phyloP scores from a whole-genome alignment of 768 basidiomycete species.

The Harrya chromipes region DNA sequence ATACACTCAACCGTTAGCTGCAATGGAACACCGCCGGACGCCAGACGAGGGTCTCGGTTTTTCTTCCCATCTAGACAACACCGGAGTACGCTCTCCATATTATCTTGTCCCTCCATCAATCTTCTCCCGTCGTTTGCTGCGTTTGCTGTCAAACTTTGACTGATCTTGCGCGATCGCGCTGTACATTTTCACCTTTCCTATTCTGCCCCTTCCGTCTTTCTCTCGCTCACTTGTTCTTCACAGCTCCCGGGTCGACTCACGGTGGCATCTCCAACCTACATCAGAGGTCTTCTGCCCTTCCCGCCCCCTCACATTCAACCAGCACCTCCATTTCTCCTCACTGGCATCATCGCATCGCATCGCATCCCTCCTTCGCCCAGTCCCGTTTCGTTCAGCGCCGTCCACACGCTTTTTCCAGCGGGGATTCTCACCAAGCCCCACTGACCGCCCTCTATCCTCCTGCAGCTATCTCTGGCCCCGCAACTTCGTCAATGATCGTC shows the following conservation, averaged over 20 bases:
- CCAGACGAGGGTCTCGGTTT: slow-evolving; percentile 11
- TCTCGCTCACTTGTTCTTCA: slow-evolving; percentile 3
- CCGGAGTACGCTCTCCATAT: slow-evolving; percentile 28
- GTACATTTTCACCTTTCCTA: background rate
- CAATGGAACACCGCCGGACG: slow-evolving; percentile 25
- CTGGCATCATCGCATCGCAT: no score
- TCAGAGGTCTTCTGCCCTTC: background rate
- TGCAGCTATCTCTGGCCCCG: background rate
- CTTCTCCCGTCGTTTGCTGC: slow-evolving; percentile 7
- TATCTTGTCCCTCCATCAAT: slow-evolving; percentile 4
- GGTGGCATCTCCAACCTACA: background rate
- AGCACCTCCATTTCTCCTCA: background rate
- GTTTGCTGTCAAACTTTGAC: slow-evolving; percentile 7
- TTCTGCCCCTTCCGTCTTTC: background rate
- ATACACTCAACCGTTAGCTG: slow-evolving; percentile 10
- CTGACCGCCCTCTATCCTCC: background rate
- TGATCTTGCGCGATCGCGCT: slow-evolving; percentile 16
- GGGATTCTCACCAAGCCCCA: background rate
- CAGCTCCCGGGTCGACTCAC: slow-evolving; percentile 10
- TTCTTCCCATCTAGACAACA: slow-evolving; percentile 9
- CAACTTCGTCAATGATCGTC: slow-evolving; percentile 45
- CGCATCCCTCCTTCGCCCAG: background rate
- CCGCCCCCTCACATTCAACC: background rate
- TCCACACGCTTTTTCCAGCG: background rate
- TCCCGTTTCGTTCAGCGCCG: background rate